These are phyloP conservation scores for Fomitopsis betulina DNA, from an alignment of 1,284 basidiomycete species.

Conservation along the genomic window DNA sequence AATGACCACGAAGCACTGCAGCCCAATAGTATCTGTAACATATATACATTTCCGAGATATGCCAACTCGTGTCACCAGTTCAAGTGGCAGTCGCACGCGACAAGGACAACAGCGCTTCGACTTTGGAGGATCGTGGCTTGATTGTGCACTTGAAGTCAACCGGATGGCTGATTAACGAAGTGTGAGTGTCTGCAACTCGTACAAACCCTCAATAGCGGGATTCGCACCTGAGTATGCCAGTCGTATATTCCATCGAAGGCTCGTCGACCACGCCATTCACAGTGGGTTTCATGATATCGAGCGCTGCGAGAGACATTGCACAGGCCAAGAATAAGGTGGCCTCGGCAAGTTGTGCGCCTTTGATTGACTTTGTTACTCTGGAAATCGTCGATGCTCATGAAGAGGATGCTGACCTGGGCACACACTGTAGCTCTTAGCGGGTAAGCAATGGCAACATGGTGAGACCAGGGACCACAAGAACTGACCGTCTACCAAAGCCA, in stretches of 20 bases:
- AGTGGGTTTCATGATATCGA: constrained; percentile 24
- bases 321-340: constrained; percentile 25
- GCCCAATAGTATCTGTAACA: too few species aligned
- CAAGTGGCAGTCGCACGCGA: neutral
- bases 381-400: neutral
- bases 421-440: constrained; percentile 6
- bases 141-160: constrained; percentile 27
- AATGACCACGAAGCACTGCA: neutral
- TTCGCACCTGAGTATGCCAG: constrained; percentile 18
- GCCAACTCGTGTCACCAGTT: neutral
- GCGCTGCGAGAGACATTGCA: constrained; percentile 26
- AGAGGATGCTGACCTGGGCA: constrained; percentile 12
- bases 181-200: too few species aligned
- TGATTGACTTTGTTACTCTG: neutral
- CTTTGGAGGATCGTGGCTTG: constrained; percentile 21
- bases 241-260: constrained; percentile 17
- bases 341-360: constrained; percentile 26
- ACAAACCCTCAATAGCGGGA: too few species aligned
- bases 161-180: constrained; percentile 21
- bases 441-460: too few species aligned
- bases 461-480: neutral
- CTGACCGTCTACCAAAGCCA: constrained; percentile 27
- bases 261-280: constrained; percentile 17
- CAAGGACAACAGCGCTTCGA: constrained; percentile 13
- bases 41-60: neutral